These are phyloP conservation scores for Mychonastes homosphaera DNA, from an alignment of 139 green algal genomes.

Conservation along the genomic window DNA sequence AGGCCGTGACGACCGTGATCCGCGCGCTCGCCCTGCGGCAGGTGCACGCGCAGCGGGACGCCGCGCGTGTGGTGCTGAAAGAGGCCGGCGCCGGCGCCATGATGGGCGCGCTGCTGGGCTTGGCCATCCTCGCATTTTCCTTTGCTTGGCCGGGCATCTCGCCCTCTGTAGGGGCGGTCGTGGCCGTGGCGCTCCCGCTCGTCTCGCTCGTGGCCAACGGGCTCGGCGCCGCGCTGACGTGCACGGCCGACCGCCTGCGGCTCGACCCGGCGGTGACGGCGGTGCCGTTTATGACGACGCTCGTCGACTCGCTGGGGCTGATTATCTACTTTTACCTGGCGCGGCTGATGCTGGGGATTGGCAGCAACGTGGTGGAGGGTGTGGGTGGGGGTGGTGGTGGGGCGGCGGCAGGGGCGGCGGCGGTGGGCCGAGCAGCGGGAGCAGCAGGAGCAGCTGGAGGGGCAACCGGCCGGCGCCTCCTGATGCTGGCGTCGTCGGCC, in stretches of 20 bases:
- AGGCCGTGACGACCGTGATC: constrained; percentile 57
- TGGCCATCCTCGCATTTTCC: constrained; percentile 34
- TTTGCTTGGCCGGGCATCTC: constrained; percentile 37
- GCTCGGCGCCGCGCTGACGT: constrained; percentile 45
- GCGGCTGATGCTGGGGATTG: constrained; percentile 18
- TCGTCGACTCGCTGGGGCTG: constrained; percentile 39
- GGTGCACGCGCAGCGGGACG: constrained; percentile 31
- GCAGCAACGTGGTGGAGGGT: background rate
- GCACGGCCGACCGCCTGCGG: constrained; percentile 35
- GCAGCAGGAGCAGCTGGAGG: background rate
- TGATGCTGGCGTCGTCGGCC: too few relatives aligned
- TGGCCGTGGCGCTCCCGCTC: constrained; percentile 51
- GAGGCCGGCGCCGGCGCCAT: constrained; percentile 35
- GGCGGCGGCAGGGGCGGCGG: background rate
- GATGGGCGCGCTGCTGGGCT: constrained; percentile 47
- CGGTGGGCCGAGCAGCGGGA: background rate
- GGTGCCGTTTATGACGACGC: constrained; percentile 60
- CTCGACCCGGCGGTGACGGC: constrained; percentile 54
- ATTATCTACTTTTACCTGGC: constrained; percentile 59
- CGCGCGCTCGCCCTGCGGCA: constrained; percentile 42
- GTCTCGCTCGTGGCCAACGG: constrained; percentile 57
- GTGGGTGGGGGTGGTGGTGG: background rate
- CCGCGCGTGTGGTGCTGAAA: constrained; percentile 33
- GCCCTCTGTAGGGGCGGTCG: constrained; percentile 30
- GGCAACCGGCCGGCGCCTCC: background rate